These are phyloP conservation scores for Meyerozyma sp. DNA, from an alignment of 1,139 yeast genomes.

Conservation along the genomic window DNA sequence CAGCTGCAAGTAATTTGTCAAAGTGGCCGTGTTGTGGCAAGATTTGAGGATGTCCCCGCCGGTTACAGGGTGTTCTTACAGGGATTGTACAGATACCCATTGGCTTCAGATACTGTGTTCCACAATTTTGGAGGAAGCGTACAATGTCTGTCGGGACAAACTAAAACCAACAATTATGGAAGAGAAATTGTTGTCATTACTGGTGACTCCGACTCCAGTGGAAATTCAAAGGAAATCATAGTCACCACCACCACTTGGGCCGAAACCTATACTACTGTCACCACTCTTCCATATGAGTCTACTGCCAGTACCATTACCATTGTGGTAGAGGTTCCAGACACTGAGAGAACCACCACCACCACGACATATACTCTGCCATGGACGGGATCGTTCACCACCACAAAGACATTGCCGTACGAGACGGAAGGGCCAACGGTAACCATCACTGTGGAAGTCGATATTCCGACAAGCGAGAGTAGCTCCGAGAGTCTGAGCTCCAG, in stretches of 20 bases:
- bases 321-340: slow-evolving; percentile 3
- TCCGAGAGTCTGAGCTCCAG: too few relatives aligned
- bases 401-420: slow-evolving; percentile 3
- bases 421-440: neutral
- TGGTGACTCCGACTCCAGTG: slow-evolving; percentile 7
- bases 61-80: slow-evolving; percentile 12
- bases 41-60: slow-evolving; percentile 7
- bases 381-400: slow-evolving; percentile 1
- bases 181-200: slow-evolving; percentile 9
- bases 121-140: slow-evolving; percentile 11
- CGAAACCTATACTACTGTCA: neutral
- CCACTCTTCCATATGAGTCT: neutral
- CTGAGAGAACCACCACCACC: slow-evolving; percentile 4
- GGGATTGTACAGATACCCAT: slow-evolving; percentile 12
- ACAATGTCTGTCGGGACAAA: slow-evolving; percentile 11
- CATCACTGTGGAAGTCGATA: neutral
- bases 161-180: slow-evolving; percentile 5
- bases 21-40: slow-evolving; percentile 5
- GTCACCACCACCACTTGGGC: slow-evolving; percentile 5
- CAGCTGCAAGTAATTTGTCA: slow-evolving; percentile 4
- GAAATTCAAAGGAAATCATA: slow-evolving; percentile 3
- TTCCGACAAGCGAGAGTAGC: neutral
- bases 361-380: slow-evolving; percentile 4
- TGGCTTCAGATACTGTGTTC: slow-evolving; percentile 4
- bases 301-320: slow-evolving; percentile 9